phyloP scores from a whole-genome alignment of 1,284 basidiomycete genomes.

The Austroboletus novae-zelandiae region DNA sequence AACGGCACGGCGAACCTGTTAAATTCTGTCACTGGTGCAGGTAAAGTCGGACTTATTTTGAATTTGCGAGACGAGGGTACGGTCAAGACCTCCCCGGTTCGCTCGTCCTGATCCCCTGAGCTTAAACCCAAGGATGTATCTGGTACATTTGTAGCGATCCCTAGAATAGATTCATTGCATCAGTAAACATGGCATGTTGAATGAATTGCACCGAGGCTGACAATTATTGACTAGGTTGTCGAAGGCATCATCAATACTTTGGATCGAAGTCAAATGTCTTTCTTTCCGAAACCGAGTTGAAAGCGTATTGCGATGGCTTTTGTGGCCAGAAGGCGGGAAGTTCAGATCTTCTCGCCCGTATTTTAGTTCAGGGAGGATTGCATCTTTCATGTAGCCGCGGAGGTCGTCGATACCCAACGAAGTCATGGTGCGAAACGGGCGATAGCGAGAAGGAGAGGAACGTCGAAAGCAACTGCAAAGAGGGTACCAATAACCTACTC shows the following conservation, averaged over 20 bases:
- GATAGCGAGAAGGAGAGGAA: not conserved
- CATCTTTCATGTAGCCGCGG: constrained; percentile 36
- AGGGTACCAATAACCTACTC: not conserved
- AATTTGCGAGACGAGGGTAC: constrained; percentile 35
- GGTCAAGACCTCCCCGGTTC: constrained; percentile 28
- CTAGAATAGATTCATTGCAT: constrained; percentile 10
- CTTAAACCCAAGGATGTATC: constrained; percentile 27
- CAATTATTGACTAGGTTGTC: constrained; percentile 30
- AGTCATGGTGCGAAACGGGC: constrained; percentile 17
- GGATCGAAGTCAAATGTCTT: constrained; percentile 33
- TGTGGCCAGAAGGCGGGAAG: constrained; percentile 34
- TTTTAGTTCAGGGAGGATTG: constrained; percentile 39
- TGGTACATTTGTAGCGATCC: constrained; percentile 30
- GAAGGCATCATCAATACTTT: constrained; percentile 26
- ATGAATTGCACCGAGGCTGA: constrained; percentile 9
- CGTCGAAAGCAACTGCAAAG: not conserved
- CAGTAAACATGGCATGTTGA: constrained; percentile 4
- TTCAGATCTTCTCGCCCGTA: constrained; percentile 27
- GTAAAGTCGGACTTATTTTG: constrained; percentile 22
- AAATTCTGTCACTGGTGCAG: constrained; percentile 34
- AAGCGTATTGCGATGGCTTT: constrained; percentile 39
- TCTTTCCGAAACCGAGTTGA: constrained; percentile 35
- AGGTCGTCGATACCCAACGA: constrained; percentile 38
- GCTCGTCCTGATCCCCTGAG: constrained; percentile 26
- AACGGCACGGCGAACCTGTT: constrained; percentile 22